A percentile compares a stretch with the other conserved stretches of the same genome.
Evolutionary conservation across 148 eudicot genomes (phyloP).

Genomic region (Chenopodium quinoa): DNA sequence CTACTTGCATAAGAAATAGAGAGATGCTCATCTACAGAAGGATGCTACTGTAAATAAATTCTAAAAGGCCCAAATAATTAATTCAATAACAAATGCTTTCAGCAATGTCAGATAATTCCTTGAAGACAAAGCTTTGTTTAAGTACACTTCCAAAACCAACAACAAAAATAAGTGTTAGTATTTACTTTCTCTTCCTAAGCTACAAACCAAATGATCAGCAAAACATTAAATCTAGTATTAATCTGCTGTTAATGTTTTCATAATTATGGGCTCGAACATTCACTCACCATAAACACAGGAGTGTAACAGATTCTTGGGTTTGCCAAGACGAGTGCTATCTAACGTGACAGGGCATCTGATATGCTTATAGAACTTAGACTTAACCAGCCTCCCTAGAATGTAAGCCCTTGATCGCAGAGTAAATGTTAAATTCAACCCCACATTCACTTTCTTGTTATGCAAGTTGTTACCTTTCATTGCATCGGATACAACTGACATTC

Average conservation of each 20-base stretch:
- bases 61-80: background rate
- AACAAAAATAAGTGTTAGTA: background rate
- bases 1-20: background rate
- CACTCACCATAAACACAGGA: slow-evolving; percentile 43
- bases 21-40: background rate
- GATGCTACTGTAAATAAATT: background rate
- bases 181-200: slow-evolving; percentile 9
- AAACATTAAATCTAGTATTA: background rate
- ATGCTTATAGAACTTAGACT: slow-evolving; percentile 54
- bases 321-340: slow-evolving; percentile 50
- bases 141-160: slow-evolving; percentile 10
- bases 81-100: background rate
- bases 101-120: background rate
- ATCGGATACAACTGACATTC: slow-evolving; percentile 37
- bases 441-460: slow-evolving; percentile 31
- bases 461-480: slow-evolving; percentile 19
- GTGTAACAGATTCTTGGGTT: slow-evolving; percentile 37
- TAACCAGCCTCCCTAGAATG: slow-evolving; percentile 72
- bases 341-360: slow-evolving; percentile 54
- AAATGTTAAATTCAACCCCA: slow-evolving; percentile 68
- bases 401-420: slow-evolving; percentile 68
- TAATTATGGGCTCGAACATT: background rate
- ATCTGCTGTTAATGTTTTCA: background rate
- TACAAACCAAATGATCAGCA: background rate
- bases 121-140: background rate